These are phyloP conservation scores for Casuarina equisetifolia DNA, from an alignment of 306 rosid species.

Conservation along the genomic window DNA sequence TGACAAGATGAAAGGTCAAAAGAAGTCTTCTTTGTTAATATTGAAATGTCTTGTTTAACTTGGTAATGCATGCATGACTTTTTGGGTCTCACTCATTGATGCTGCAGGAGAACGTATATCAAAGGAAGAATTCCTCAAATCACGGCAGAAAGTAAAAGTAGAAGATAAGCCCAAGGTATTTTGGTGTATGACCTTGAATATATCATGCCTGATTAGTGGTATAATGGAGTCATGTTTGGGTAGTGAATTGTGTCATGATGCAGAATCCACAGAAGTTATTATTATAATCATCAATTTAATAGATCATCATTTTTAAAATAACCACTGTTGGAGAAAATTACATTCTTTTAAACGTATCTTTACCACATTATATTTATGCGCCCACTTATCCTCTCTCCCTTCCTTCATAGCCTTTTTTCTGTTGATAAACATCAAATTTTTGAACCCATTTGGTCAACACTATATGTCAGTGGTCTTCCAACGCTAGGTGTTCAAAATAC, in stretches of 20 bases:
- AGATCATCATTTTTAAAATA: not conserved
- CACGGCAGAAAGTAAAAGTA: slow-evolving; percentile 64
- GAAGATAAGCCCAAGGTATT: slow-evolving; percentile 86
- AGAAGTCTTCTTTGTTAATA: slow-evolving; percentile 17
- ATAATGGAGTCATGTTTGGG: not conserved
- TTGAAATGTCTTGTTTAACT: slow-evolving; percentile 7
- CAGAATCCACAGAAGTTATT: not conserved
- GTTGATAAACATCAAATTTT: not conserved
- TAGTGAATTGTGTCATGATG: not conserved
- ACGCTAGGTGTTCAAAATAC: not conserved
- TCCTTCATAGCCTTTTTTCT: not conserved
- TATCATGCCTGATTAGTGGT: not conserved
- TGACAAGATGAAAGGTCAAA: slow-evolving; percentile 73
- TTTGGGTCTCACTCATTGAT: slow-evolving; percentile 11
- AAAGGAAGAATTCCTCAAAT: slow-evolving; percentile 73
- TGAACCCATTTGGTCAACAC: not conserved
- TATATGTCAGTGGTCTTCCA: not conserved
- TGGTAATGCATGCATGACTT: slow-evolving; percentile 1
- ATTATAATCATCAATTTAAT: not conserved
- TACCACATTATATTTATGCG: not conserved
- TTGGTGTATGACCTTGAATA: slow-evolving; percentile 1
- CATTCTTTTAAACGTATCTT: not conserved
- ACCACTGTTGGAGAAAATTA: not conserved
- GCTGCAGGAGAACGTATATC: slow-evolving; percentile 68
- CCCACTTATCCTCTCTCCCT: not conserved